Conservation (phyloP, 257 asterid species). For the Mitragyna speciosa region DNA sequence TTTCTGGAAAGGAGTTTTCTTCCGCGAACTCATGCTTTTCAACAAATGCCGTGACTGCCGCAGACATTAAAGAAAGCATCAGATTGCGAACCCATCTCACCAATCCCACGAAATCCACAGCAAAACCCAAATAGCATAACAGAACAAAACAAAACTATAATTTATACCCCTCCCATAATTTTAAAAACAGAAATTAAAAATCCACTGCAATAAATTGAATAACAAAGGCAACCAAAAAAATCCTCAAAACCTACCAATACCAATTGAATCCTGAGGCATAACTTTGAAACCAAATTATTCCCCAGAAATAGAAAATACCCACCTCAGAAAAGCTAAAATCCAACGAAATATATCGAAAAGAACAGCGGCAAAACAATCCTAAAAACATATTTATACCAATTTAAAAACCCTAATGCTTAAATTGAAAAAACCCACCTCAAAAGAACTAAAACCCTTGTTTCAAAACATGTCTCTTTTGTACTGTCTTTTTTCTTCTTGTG, state of each 20-base stretch:
- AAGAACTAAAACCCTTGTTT: not conserved
- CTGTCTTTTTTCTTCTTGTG: not conserved
- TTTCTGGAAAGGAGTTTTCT: constrained; percentile 93
- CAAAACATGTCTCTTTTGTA: not conserved
- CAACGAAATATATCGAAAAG: too few relatives aligned
- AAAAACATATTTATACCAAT: not conserved
- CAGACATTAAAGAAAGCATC: not conserved
- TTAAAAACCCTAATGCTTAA: not conserved
- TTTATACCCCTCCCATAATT: too few relatives aligned
- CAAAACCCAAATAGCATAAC: not conserved
- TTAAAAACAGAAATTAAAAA: too few relatives aligned
- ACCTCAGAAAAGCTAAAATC: not conserved
- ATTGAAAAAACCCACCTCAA: not conserved
- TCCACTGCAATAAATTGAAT: too few relatives aligned
- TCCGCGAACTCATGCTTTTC: constrained; percentile 69
- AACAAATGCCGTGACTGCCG: constrained; percentile 20
- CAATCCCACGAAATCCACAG: not conserved
- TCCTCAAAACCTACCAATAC: too few relatives aligned
- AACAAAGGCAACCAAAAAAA: too few relatives aligned
- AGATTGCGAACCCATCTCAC: not conserved
- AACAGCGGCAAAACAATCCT: not conserved
- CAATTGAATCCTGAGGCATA: too few relatives aligned
- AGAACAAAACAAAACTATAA: too few relatives aligned
- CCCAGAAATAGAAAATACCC: not conserved
- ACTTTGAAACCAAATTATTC: too few relatives aligned